A percentile compares a stretch with the other conserved stretches of the same genome.
Conservation (phyloP, 2,329 filamentous ascomycete species). For the Proliferodiscus dingleyae region DNA sequence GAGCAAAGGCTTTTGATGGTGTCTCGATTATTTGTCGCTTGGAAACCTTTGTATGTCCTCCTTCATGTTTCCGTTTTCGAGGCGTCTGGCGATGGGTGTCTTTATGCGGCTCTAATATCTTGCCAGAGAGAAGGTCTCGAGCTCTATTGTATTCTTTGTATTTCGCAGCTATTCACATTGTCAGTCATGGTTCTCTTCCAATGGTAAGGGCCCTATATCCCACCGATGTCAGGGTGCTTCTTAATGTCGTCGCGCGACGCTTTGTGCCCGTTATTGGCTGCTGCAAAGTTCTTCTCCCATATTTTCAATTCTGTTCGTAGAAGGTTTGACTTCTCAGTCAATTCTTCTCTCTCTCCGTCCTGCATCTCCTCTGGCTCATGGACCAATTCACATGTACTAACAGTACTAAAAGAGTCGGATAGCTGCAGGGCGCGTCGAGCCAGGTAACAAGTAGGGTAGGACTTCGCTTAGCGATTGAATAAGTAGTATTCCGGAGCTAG, state of each 20-base stretch:
- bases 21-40: conserved; percentile 40
- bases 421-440: neutral
- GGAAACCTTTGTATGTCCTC: conserved; percentile 41
- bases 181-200: neutral
- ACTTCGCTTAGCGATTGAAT: neutral
- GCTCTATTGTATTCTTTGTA: conserved; percentile 72
- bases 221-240: conserved; percentile 65
- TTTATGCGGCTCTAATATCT: conserved; percentile 35
- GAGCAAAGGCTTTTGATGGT: conserved; percentile 37
- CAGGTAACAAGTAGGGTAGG: neutral
- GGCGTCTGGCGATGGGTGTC: conserved; percentile 30
- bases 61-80: conserved; percentile 34
- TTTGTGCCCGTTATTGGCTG: conserved; percentile 60
- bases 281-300: conserved; percentile 68
- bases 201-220: conserved; percentile 13
- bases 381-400: neutral
- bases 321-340: conserved; percentile 37
- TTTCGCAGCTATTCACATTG: conserved; percentile 40
- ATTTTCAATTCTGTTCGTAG: conserved; percentile 67
- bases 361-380: conserved; percentile 17
- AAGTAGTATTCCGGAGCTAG: neutral
- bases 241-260: conserved; percentile 73
- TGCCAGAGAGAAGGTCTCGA: conserved; percentile 54
- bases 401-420: neutral
- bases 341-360: conserved; percentile 16